Conservation (phyloP, 805 yeast species). For the Lipomyces orientalis region DNA sequence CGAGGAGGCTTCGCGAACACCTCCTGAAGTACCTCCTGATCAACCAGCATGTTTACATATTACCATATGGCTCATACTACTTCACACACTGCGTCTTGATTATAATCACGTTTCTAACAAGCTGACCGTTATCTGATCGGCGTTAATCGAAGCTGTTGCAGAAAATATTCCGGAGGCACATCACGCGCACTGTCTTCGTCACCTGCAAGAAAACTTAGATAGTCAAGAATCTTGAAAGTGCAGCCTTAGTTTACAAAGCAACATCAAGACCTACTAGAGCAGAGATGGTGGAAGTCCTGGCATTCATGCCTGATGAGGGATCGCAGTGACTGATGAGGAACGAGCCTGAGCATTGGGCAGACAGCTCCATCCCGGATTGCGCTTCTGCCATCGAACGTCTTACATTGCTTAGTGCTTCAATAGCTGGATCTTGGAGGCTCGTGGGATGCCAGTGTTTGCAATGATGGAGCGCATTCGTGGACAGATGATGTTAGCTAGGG, state of each 20-base stretch:
- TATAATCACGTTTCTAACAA: too few species aligned
- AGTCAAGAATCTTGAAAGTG: neutral
- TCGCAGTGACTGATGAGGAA: neutral
- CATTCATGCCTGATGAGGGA: neutral
- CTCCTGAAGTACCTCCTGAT: too few species aligned
- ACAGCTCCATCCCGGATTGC: neutral
- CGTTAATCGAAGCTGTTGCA: constrained; percentile 2
- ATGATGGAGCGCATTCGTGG: neutral
- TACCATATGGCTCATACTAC: too few species aligned
- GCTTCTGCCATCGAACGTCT: neutral
- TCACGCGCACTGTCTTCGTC: constrained; percentile 5
- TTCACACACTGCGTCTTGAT: too few species aligned
- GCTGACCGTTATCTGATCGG: too few species aligned
- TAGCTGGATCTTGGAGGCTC: neutral
- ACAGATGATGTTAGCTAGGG: neutral
- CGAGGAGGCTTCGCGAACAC: too few species aligned
- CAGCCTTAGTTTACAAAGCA: neutral
- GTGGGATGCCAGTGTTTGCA: neutral
- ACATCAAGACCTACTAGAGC: neutral
- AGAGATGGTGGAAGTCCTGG: neutral
- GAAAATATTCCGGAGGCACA: constrained; percentile 1
- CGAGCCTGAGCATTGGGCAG: constrained; percentile 1
- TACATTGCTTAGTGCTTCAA: neutral
- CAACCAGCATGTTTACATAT: too few species aligned
- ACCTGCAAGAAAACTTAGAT: constrained; percentile 5